Base-by-base conservation (phyloP, 2,329 filamentous ascomycete species). In the Ciborinia camelliae region DNA sequence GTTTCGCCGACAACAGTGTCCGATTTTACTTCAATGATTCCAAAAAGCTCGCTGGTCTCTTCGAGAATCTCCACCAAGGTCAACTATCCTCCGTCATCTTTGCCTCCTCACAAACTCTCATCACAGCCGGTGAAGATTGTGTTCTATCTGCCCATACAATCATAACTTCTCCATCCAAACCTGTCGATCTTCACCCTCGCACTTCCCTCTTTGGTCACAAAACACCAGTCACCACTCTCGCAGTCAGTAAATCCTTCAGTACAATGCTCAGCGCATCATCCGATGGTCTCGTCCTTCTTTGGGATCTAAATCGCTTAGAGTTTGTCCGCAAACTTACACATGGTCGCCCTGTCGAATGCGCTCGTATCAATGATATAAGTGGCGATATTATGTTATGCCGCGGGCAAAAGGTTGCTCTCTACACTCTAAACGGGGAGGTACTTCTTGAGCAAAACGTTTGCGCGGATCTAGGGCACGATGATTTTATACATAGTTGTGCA, bases 111-210 rank as follows among this genome's bases (percentile, higher is more conserved):
- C 91, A 90, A 72, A 97, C 92, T 0, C 82, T 99, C 26, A 88
- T 99, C 68, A 98, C 95, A 0, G 91, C 92, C 0, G 95, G 95
- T 32, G 90, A 91, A 57, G 95, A 99, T 73, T 97, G 94, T 72
- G 93, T 95, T 0, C 85, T 99, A 5, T 92, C 91, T 0, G 87
- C 97, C 1, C 96, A 92, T 83, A 87, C 84, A 2, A 84, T 97
- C 47, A 78, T 83, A 62, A 87, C 84, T 0, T 80, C 82, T 14
- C 81, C 80, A 0, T 81, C 82, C 12, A 93, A 91, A 68, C 81
- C 84, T 0, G 88, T 96, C 3, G 94, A 98, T 68, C 80, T 99
- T 0, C 80, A 90, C 53, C 90, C 90, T 2, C 86, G 88, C 48
- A 89, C 90, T 0, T 92, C 90, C 8, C 83, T 99, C 0, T 97